Percentiles rank a stretch among this genome's conserved stretches.
Evolutionary conservation across 2,329 filamentous ascomycete genomes (phyloP).

Genomic region (Beauveria sp.): DNA sequence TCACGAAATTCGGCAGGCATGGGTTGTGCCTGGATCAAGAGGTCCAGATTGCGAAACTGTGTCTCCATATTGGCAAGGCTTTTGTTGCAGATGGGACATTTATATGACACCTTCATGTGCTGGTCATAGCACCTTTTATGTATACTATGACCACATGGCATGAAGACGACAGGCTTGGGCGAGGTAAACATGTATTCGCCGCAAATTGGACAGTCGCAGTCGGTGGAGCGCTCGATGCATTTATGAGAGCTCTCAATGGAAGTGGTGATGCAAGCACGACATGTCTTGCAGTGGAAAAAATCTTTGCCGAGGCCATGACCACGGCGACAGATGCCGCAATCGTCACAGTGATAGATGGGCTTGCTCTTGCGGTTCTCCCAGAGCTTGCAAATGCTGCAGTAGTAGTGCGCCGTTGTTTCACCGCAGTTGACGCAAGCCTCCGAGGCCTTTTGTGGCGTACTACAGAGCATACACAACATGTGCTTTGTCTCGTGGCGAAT

Average conservation of each 20-base stretch:
- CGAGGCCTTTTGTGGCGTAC: constrained; percentile 71
- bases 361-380: constrained; percentile 93
- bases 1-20: constrained; percentile 82
- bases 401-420: constrained; percentile 76
- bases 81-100: constrained; percentile 93
- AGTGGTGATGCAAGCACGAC: constrained; percentile 90
- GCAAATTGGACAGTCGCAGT: constrained; percentile 95
- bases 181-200: constrained; percentile 96
- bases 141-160: constrained; percentile 93
- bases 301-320: constrained; percentile 91
- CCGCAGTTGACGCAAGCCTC: constrained; percentile 74
- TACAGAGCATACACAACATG: constrained; percentile 97
- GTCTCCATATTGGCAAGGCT: constrained; percentile 97
- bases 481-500: constrained; percentile 79
- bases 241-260: constrained; percentile 77
- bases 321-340: constrained; percentile 91
- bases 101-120: constrained; percentile 85
- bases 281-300: constrained; percentile 97
- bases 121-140: constrained; percentile 84
- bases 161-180: constrained; percentile 79
- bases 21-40: constrained; percentile 79
- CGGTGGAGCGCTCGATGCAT: constrained; percentile 88
- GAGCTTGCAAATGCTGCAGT: constrained; percentile 88
- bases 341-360: constrained; percentile 90
- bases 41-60: constrained; percentile 84